Evolutionary conservation across 1,284 basidiomycete genomes (phyloP).

Genomic region (Cutaneotrichosporon sp.): DNA sequence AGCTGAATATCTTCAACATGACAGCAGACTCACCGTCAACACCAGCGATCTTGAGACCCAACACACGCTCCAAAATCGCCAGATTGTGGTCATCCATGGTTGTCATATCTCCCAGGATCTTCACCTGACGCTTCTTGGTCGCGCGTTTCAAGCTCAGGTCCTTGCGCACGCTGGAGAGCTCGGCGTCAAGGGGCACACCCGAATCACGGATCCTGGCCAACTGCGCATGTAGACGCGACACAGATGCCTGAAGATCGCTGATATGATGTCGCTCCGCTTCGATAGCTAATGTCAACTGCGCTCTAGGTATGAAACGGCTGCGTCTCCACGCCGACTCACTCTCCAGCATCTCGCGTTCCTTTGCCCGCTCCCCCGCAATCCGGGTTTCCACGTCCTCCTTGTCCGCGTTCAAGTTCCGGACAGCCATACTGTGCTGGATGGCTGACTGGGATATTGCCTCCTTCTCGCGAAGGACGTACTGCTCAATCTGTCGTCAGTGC

Average conservation of each 20-base stretch:
- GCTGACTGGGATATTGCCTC: conserved; percentile 36
- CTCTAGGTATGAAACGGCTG: neutral
- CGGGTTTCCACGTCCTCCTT: conserved; percentile 38
- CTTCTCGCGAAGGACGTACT: conserved; percentile 34
- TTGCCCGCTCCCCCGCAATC: conserved; percentile 39
- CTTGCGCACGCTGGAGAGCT: conserved; percentile 26
- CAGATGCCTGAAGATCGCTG: conserved; percentile 28
- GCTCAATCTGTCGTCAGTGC: conserved; percentile 33
- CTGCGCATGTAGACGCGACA: conserved; percentile 32
- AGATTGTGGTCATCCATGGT: conserved; percentile 58
- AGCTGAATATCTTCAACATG: neutral
- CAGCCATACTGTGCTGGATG: conserved; percentile 24
- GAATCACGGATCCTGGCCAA: conserved; percentile 35
- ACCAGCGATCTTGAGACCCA: conserved; percentile 67
- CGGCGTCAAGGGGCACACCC: conserved; percentile 31
- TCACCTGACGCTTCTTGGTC: conserved; percentile 66
- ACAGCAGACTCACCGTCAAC: conserved; percentile 54
- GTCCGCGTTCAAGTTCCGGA: conserved; percentile 34
- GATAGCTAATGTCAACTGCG: conserved; percentile 26
- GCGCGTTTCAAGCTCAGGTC: conserved; percentile 28
- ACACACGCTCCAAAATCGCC: conserved; percentile 55
- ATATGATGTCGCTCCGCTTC: conserved; percentile 38
- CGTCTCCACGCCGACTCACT: conserved; percentile 24
- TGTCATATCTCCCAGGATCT: conserved; percentile 60
- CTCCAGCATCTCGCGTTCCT: conserved; percentile 43